A percentile compares a stretch with the other conserved stretches of the same genome.
Conservation (phyloP, 169 alveolate genomes). For the Plasmodium vivax region DNA sequence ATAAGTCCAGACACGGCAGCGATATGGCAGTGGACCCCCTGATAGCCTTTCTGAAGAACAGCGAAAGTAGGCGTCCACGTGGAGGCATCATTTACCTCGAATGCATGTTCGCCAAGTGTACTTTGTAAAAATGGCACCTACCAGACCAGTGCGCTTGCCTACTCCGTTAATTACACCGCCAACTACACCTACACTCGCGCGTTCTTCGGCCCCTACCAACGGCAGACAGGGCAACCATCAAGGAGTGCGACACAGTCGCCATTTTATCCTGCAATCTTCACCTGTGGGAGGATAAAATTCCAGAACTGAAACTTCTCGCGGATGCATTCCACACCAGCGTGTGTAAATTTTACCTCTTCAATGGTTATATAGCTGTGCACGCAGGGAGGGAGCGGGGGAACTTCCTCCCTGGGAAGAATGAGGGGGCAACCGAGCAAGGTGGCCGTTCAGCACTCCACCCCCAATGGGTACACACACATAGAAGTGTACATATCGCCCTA, state of each 20-base stretch:
- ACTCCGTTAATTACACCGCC: background rate
- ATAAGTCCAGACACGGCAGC: background rate
- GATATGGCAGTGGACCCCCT: slow-evolving; percentile 42
- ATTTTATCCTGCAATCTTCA: slow-evolving; percentile 52
- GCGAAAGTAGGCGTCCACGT: slow-evolving; percentile 9
- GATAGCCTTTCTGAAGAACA: slow-evolving; percentile 36
- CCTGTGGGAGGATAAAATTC: slow-evolving; percentile 30
- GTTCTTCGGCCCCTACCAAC: background rate
- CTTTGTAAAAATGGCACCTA: background rate
- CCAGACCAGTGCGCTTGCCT: background rate
- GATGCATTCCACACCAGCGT: background rate
- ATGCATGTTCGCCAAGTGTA: background rate
- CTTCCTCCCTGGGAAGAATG: background rate
- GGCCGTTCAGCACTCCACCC: background rate
- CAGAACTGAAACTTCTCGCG: slow-evolving; percentile 37
- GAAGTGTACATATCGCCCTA: background rate
- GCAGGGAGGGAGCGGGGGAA: background rate
- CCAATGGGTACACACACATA: background rate
- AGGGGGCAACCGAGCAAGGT: background rate
- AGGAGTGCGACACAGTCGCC: slow-evolving; percentile 42
- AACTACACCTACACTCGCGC: background rate
- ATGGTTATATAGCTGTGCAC: slow-evolving; percentile 22
- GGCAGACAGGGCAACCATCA: slow-evolving; percentile 18
- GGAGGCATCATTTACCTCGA: background rate
- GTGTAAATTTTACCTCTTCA: slow-evolving; percentile 47